Conservation (phyloP, 805 yeast genomes). For the Blastobotrys chiropterorum region DNA sequence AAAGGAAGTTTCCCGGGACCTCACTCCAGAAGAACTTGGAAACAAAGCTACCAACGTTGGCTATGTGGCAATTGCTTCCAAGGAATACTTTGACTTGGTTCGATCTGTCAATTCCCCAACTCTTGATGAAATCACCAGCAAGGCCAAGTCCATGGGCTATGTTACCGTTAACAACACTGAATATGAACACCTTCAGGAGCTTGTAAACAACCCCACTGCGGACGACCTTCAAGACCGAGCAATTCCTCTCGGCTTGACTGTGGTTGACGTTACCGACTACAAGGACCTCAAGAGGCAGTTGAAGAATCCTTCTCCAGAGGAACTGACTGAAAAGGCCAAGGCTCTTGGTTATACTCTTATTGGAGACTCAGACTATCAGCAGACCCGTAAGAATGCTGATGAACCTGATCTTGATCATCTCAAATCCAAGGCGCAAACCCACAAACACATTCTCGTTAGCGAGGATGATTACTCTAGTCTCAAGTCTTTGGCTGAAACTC, state of each 20-base stretch:
- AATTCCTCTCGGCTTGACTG: conserved; percentile 27
- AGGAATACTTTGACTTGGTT: conserved; percentile 11
- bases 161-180: conserved; percentile 22
- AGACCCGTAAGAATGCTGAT: conserved; percentile 9
- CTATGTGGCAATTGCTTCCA: conserved; percentile 15
- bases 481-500: conserved; percentile 21
- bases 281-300: conserved; percentile 16
- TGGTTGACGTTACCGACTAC: conserved; percentile 31
- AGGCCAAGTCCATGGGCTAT: conserved; percentile 21
- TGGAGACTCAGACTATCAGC: conserved; percentile 21
- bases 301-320: conserved; percentile 19
- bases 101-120: conserved; percentile 12
- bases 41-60: conserved; percentile 11
- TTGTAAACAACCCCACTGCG: conserved; percentile 11
- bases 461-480: conserved; percentile 18
- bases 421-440: conserved; percentile 20
- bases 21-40: conserved; percentile 17
- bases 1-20: conserved; percentile 10
- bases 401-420: conserved; percentile 21
- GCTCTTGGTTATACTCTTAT: conserved; percentile 20
- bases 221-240: conserved; percentile 20
- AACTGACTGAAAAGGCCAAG: conserved; percentile 17
- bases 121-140: conserved; percentile 10
- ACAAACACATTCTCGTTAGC: conserved; percentile 18
- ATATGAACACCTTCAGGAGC: conserved; percentile 3